These are phyloP conservation scores for Trichoderma cornu-damae DNA, from an alignment of 2,329 filamentous ascomycete genomes.

Conservation along the genomic window DNA sequence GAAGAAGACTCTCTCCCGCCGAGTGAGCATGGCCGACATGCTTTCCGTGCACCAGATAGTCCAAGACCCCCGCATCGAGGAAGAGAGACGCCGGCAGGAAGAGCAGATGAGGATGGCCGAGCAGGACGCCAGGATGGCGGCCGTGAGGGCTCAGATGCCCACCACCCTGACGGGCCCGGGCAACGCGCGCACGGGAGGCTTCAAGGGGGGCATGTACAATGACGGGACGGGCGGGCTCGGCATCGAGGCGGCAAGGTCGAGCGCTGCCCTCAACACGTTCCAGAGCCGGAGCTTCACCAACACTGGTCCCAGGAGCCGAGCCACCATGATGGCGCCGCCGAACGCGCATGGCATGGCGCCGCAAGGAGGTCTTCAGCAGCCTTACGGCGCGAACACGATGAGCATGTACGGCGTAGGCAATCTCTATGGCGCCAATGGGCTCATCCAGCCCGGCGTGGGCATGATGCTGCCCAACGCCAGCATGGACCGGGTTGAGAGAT, in stretches of 20 bases:
- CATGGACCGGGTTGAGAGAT: slow-evolving; percentile 39
- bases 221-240: slow-evolving; percentile 43
- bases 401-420: slow-evolving; percentile 23
- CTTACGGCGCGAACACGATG: slow-evolving; percentile 25
- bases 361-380: slow-evolving; percentile 23
- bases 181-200: slow-evolving; percentile 41
- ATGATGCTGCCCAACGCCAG: slow-evolving; percentile 27
- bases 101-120: slow-evolving; percentile 40
- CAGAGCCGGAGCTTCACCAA: slow-evolving; percentile 26
- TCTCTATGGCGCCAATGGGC: slow-evolving; percentile 25
- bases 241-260: slow-evolving; percentile 26
- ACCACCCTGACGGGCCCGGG: slow-evolving; percentile 32
- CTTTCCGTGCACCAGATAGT: slow-evolving; percentile 40
- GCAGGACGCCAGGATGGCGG: slow-evolving; percentile 44
- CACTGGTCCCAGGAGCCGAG: slow-evolving; percentile 25
- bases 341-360: slow-evolving; percentile 25
- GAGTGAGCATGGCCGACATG: slow-evolving; percentile 57
- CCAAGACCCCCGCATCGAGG: slow-evolving; percentile 37
- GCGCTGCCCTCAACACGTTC: slow-evolving; percentile 22
- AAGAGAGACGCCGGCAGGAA: slow-evolving; percentile 39
- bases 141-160: slow-evolving; percentile 47
- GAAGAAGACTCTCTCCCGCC: slow-evolving; percentile 24
- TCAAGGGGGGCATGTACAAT: slow-evolving; percentile 50
- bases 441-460: slow-evolving; percentile 26
- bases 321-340: slow-evolving; percentile 25